Evolutionary conservation across 2,329 filamentous ascomycete genomes (phyloP).

Genomic region (Trichoderma citrinoviride): DNA sequence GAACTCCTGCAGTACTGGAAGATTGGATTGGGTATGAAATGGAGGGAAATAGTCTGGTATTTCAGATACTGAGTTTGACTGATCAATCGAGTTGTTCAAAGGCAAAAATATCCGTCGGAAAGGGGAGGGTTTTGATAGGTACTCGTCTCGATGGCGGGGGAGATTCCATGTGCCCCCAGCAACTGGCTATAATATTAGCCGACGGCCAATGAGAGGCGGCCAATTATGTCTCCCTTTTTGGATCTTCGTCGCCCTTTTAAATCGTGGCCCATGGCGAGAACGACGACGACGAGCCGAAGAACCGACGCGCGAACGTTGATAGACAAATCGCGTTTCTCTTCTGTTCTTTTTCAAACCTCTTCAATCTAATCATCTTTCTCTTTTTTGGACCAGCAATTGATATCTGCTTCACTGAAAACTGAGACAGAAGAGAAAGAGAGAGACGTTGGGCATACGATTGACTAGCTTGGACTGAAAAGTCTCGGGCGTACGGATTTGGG

Average conservation of each 20-base stretch:
- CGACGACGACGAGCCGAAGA: not conserved
- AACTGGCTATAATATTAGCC: conserved; percentile 14
- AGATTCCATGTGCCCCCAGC: no score
- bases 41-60: not conserved
- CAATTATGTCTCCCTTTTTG: not conserved
- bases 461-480: no score
- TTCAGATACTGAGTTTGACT: not conserved
- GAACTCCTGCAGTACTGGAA: not conserved
- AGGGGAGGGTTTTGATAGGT: not conserved
- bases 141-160: no score
- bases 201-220: conserved; percentile 11
- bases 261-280: not conserved
- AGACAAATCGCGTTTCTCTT: not conserved
- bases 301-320: not conserved
- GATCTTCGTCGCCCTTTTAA: not conserved
- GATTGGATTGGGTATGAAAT: not conserved
- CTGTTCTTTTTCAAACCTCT: no score
- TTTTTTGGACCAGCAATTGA: no score
- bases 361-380: not conserved
- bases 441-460: not conserved
- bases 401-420: no score
- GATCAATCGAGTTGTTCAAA: no score
- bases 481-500: no score
- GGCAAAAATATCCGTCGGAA: not conserved
- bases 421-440: no score